Evolutionary conservation across 2,329 filamentous ascomycete genomes (phyloP).

Genomic region (Teratosphaeriaceae sp.): DNA sequence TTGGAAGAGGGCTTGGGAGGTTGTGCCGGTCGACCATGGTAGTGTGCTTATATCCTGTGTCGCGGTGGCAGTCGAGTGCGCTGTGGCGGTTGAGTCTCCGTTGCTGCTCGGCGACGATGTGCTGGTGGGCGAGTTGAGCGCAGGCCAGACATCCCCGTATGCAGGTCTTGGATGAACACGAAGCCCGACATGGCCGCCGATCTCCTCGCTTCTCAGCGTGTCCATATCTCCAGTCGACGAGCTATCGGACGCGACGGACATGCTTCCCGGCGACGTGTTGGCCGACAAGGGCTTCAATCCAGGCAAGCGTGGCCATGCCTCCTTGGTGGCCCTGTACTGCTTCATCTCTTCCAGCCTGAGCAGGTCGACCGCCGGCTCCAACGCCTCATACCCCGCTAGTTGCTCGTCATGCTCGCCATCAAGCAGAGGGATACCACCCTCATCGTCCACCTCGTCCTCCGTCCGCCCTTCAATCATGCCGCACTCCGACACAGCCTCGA

Average conservation of each 20-base stretch:
- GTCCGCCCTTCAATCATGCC: constrained; percentile 1
- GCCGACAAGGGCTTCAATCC: not conserved
- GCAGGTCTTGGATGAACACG: no score
- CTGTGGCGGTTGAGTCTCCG: constrained; percentile 4
- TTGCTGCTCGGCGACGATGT: not conserved
- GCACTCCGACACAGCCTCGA: not conserved
- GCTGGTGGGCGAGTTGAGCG: not conserved
- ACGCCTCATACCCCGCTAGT: constrained; percentile 8
- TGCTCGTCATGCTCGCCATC: constrained; percentile 14
- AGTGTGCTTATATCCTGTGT: constrained; percentile 1
- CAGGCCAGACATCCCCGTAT: no score
- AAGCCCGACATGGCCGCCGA: no score
- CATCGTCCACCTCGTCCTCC: constrained; percentile 7
- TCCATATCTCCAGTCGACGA: not conserved
- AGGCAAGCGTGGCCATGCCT: constrained; percentile 14
- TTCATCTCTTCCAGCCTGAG: constrained; percentile 3
- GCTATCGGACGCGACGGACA: not conserved
- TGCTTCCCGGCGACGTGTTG: not conserved
- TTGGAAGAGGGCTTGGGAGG: constrained; percentile 30
- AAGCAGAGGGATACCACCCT: constrained; percentile 12
- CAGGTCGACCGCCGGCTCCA: constrained; percentile 11
- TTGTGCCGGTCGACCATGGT: constrained; percentile 9
- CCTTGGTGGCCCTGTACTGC: not conserved
- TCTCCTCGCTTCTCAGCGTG: no score
- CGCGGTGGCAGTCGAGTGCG: not conserved